Base-by-base conservation (phyloP, 2,329 filamentous ascomycete species). In the Thyridium curvatum region DNA sequence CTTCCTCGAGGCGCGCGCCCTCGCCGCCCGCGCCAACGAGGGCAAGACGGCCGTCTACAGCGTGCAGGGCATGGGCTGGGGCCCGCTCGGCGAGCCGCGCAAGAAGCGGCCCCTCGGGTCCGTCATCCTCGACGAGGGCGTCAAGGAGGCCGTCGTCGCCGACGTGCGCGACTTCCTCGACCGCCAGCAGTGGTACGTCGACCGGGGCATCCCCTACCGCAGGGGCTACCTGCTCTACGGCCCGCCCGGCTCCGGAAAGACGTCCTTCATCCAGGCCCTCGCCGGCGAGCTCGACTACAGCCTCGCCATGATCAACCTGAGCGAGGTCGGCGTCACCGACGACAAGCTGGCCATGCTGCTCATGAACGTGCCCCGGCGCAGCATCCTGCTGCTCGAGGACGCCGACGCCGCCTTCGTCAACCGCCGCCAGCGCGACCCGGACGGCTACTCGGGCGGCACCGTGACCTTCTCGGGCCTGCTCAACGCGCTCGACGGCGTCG, bases 11-110 rank as follows among this genome's bases (percentile, higher is more conserved):
- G 91, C 93, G 4, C 86, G 95, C 55, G 70, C 76, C 14, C 72
- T 96, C 42, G 89, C 90, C 2, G 74, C 80, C 28, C 79, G 82
- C 52, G 84, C 84, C 29, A 83, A 88, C 40, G 87, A 97, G 59
- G 93, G 93, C 17, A 96, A 94, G 65, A 98, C 91, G 0, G 74
- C 88, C 10, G 89, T 98, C 39, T 96, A 93, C 61, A 89, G 86
- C 17, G 84, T 86, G 16, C 79, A 86, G 57, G 86, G 86, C 18
- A 83, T 87, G 47, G 82, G 88, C 46, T 98, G 93, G 93, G 72
- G 80, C 42, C 79, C 77, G 12, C 84, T 97, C 49, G 93, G 93
- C 8, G 79, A 89, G 46, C 80, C 93, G 17, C 80, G 89, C 48
- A 79, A 84, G 48, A 96, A 97, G 63, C 74, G 93, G 28, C 91